Evolutionary conservation across 768 basidiomycete genomes (phyloP), one percentile per base, ranked within the genome.

Genomic region (Trametes cubensis): DNA sequence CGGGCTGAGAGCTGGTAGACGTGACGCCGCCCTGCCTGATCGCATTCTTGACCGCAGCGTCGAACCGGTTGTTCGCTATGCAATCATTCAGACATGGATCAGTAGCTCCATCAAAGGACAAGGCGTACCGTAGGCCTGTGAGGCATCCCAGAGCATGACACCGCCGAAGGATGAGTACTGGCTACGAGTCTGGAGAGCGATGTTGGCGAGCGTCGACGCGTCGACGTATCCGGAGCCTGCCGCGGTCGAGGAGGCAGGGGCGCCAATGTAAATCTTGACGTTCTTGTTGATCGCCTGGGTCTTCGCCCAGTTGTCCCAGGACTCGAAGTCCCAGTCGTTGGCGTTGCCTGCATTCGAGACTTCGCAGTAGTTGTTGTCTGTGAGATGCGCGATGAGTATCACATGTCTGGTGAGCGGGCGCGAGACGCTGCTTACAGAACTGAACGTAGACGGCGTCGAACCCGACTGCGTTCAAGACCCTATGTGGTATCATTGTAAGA

Each of bases 371-470:
- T 87, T 88, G 72, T 87, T 87, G 68, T 78, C 76, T 75, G 55
- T 14, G 25, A 1, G 14, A 1, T 39, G 6, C 14, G 21, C n/a
- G 14, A 44, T 59, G 13, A 60, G 47, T 28, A 34, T 15, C 26
- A 20, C 25, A 10, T 44, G 0, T 10, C 8, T 15, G 23, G 0
- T 7, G 38, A 21, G 4, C 11, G 17, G 6, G 17, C 8, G 52
- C 25, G 50, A 39, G 2, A 69, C 28, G 28, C 8, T 30, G 10
- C 79, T 62, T 67, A 81, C 82, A 84, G 71, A 90, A 87, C 70
- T 89, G 89, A 39, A 90, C 87, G 68, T 88, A 90, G 61, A 91
- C 75, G 1, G 87, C 87, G 73, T 91, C 89, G 64, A 90, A 91
- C 5, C 71, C 79, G 13, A 83, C 88, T 0, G 78, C 67, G 67